Evolutionary conservation across 73 alveolate species (phyloP).

Genomic region (Paramecium pentaurelia): DNA sequence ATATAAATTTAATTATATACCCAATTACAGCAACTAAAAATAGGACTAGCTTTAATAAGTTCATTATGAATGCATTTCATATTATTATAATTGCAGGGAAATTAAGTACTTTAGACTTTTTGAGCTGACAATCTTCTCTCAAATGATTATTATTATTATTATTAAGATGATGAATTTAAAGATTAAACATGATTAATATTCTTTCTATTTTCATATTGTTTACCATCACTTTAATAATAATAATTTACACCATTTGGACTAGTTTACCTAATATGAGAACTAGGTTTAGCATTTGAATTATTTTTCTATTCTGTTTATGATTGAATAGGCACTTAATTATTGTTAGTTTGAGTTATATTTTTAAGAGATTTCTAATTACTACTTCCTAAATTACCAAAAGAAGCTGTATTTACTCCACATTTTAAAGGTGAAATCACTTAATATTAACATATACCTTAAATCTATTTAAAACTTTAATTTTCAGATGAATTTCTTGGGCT

Average conservation of each 20-base stretch:
- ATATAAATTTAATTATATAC: neutral
- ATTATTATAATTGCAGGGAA: neutral
- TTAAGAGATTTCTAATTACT: neutral
- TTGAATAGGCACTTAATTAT: neutral
- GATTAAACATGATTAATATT: neutral
- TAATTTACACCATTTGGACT: neutral
- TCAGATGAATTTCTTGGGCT: neutral
- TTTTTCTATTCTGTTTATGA: neutral
- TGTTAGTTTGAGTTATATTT: neutral
- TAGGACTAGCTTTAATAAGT: neutral
- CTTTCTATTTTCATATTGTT: neutral
- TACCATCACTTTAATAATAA: neutral
- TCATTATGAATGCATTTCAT: constrained; percentile 24
- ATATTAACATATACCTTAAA: neutral
- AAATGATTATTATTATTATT: neutral
- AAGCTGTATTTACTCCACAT: neutral
- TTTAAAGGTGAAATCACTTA: neutral
- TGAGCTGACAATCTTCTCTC: neutral
- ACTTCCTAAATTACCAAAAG: neutral
- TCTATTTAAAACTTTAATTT: neutral
- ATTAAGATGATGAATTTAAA: neutral
- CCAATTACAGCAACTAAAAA: constrained; percentile 25
- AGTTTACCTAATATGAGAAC: neutral
- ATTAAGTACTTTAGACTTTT: neutral
- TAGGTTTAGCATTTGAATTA: neutral